Evolutionary conservation across 331 rosid genomes (phyloP).

Genomic region (Pyrus hybrid): DNA sequence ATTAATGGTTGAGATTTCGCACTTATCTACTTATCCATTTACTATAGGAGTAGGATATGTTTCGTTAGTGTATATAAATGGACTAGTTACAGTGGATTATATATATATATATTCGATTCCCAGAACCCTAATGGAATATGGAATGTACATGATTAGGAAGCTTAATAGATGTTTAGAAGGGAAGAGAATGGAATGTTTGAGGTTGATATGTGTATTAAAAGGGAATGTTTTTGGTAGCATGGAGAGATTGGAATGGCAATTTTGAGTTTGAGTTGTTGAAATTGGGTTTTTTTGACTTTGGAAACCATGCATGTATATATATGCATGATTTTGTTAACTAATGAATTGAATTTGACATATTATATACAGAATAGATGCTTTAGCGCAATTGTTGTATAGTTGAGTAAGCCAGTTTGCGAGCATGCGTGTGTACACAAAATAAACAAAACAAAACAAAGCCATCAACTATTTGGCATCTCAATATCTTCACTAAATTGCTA

Average conservation of each 20-base stretch:
- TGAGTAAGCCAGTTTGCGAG: neutral
- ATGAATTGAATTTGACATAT: neutral
- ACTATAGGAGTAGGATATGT: too few species aligned
- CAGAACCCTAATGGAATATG: neutral
- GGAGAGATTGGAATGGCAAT: neutral
- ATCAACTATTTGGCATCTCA: neutral
- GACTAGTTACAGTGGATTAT: neutral
- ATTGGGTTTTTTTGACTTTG: neutral
- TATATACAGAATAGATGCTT: neutral
- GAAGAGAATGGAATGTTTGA: neutral
- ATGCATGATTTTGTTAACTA: neutral
- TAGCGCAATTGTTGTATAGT: neutral
- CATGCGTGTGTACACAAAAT: neutral
- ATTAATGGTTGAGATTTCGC: neutral
- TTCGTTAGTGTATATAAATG: too few species aligned
- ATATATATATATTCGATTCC: too few species aligned
- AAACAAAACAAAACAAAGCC: too few species aligned
- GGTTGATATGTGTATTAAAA: neutral
- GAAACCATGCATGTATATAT: neutral
- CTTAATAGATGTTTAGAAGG: neutral
- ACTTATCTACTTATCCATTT: neutral
- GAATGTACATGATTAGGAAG: neutral
- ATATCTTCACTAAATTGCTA: slow-evolving; percentile 5
- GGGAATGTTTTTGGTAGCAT: neutral
- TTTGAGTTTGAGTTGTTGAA: neutral